Base-by-base conservation (phyloP, 1,139 yeast species). In the Nematodospora anomalae region DNA sequence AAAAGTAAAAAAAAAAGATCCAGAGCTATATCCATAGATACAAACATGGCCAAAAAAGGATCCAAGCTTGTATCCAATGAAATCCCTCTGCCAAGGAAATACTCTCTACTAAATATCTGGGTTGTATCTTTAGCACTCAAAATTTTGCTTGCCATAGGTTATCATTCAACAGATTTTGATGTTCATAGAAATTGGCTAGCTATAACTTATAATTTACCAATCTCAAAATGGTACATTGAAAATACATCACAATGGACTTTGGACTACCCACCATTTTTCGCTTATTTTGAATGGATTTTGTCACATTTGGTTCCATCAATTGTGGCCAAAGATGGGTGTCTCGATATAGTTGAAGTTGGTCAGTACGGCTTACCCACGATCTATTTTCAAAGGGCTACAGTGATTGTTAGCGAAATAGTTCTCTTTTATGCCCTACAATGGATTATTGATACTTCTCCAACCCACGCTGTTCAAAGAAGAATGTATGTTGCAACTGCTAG, bases 171-270 rank as follows among this genome's bases (percentile, higher is more conserved):
- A 0, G 98, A 94, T 57, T 92, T 94, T 52, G 98, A 92, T 55
- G 98, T 94, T 11, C 98, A 92, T 59, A 71, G 98, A 42, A 92
- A 92, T 57, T 92, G 98, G 98, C 72, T 92, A 28, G 96, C 98
- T 0, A 82, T 92, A 32, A 92, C 98, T 3, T 65, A 80, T 50
- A 74, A 73, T n/a, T 61, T 90, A 24, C 97, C 97, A 0, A 38
- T 90, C 11, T 64, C 64, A 9, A 58, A 83, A 40, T 92, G 99
- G 99, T 92, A 92, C 55, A 58, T 71, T 30, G 96, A 92, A 51
- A 63, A 71, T 16, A 89, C 95, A 0, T 83, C 87, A 27, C 92
- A 85, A 55, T 92, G 98, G 97, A 92, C 98, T 0, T 65, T 94
- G 35, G 98, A 92, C 60, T 92, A 92, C 60, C 98, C 99, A 4